Evolutionary conservation across 441 rosid species (phyloP).

Genomic region (Viola pubescens): DNA sequence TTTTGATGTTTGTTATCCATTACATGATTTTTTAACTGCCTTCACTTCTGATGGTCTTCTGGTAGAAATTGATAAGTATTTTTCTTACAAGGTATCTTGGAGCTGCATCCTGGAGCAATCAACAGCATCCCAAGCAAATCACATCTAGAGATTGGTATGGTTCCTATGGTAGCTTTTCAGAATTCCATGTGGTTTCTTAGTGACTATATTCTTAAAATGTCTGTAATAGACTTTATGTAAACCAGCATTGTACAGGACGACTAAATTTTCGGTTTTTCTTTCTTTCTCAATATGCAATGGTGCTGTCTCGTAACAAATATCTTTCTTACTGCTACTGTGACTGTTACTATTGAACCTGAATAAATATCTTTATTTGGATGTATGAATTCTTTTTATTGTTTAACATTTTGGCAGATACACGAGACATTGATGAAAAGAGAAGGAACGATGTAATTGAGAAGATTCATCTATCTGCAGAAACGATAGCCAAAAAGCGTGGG

Average conservation of each 20-base stretch:
- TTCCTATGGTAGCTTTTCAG: too few relatives aligned
- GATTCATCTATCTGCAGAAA: conserved; percentile 51
- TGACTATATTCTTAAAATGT: too few relatives aligned
- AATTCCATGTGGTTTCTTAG: too few relatives aligned
- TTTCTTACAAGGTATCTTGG: conserved; percentile 53
- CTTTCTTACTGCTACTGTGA: too few relatives aligned
- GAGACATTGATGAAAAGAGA: conserved; percentile 76
- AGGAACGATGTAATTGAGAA: conserved; percentile 72
- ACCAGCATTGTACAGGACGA: too few relatives aligned
- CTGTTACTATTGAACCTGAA: too few relatives aligned
- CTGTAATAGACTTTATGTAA: too few relatives aligned
- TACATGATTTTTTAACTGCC: not conserved
- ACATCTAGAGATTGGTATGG: conserved; percentile 81
- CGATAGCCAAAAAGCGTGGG: conserved; percentile 53
- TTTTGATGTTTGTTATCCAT: not conserved
- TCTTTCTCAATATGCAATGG: too few relatives aligned
- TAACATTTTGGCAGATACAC: conserved; percentile 41
- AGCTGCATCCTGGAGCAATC: conserved; percentile 91
- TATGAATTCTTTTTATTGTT: not conserved
- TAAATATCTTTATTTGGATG: too few relatives aligned
- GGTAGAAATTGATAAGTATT: conserved; percentile 3
- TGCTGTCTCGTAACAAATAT: too few relatives aligned
- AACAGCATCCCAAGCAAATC: conserved; percentile 96
- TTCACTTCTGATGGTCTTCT: conserved; percentile 2
- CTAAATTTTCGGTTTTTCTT: too few relatives aligned